Percentiles rank a stretch among this genome's conserved stretches.
Conservation (phyloP, 306 rosid species). For the Rosa multiflora region DNA sequence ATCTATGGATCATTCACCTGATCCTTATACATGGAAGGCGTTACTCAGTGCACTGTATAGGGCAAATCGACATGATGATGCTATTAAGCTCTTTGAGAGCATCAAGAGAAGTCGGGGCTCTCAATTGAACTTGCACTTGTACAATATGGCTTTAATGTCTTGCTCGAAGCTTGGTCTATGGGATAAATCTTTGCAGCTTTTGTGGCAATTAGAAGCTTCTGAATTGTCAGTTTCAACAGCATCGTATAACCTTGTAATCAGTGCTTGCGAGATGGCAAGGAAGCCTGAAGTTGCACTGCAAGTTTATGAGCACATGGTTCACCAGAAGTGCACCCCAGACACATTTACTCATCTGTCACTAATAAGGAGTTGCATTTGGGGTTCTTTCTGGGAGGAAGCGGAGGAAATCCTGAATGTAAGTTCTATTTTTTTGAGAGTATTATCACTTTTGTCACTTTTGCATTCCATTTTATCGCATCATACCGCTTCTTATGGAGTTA, state of each 20-base stretch:
- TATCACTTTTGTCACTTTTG: not conserved
- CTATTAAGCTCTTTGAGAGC: conserved; percentile 63
- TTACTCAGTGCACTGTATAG: conserved; percentile 57
- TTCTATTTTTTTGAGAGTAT: not conserved
- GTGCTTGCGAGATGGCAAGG: conserved; percentile 71
- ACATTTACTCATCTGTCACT: conserved; percentile 64
- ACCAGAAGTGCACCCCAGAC: conserved; percentile 62
- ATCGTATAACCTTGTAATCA: conserved; percentile 73
- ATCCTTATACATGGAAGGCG: conserved; percentile 76
- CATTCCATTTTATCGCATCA: not conserved
- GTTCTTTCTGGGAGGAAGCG: conserved; percentile 70
- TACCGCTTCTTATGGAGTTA: not conserved
- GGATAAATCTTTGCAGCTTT: conserved; percentile 69
- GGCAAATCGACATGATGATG: conserved; percentile 50
- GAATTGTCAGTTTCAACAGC: conserved; percentile 47
- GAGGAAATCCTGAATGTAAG: conserved; percentile 71
- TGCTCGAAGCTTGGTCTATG: conserved; percentile 83
- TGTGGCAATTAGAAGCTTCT: conserved; percentile 82
- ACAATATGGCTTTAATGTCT: conserved; percentile 62
- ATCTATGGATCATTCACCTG: conserved; percentile 60
- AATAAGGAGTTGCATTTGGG: conserved; percentile 68
- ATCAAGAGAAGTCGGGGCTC: conserved; percentile 38
- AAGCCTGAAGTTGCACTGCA: conserved; percentile 74
- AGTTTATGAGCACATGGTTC: conserved; percentile 84
- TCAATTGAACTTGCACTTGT: conserved; percentile 54